These are phyloP conservation scores for Colletotrichum tabaci DNA, from an alignment of 2,329 filamentous ascomycete species.

Conservation along the genomic window DNA sequence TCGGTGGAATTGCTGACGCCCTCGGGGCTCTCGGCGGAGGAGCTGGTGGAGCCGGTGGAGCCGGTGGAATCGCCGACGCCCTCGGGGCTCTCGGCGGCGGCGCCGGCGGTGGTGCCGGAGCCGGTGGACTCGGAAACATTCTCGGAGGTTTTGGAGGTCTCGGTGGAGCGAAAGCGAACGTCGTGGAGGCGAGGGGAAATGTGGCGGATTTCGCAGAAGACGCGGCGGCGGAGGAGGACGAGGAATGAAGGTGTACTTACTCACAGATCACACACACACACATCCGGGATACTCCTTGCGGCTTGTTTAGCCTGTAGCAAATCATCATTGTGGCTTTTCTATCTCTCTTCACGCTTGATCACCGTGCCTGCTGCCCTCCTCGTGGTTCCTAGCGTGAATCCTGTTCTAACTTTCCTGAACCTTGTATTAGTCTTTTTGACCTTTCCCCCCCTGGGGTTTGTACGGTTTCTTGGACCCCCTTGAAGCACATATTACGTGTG, in stretches of 20 bases:
- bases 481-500: too few species aligned
- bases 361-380: too few species aligned
- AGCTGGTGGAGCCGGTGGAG: background rate
- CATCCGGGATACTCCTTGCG: constrained; percentile 30
- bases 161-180: too few species aligned
- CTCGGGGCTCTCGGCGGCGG: constrained; percentile 6
- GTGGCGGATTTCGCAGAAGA: constrained; percentile 27
- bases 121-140: too few species aligned
- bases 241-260: constrained; percentile 12
- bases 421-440: too few species aligned
- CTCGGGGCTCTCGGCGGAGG: constrained; percentile 7
- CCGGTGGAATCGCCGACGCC: background rate
- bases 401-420: background rate
- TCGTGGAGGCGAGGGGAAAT: constrained; percentile 6
- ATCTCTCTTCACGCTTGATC: background rate
- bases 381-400: constrained; percentile 7
- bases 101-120: background rate
- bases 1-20: constrained; percentile 3
- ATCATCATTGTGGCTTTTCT: constrained; percentile 30
- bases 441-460: too few species aligned
- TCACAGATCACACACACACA: background rate
- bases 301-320: constrained; percentile 37
- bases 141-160: too few species aligned
- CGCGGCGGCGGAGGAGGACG: constrained; percentile 20
- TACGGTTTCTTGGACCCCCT: too few species aligned